Conservation (phyloP, 139 green algal genomes). For the Chlorella sp. region DNA sequence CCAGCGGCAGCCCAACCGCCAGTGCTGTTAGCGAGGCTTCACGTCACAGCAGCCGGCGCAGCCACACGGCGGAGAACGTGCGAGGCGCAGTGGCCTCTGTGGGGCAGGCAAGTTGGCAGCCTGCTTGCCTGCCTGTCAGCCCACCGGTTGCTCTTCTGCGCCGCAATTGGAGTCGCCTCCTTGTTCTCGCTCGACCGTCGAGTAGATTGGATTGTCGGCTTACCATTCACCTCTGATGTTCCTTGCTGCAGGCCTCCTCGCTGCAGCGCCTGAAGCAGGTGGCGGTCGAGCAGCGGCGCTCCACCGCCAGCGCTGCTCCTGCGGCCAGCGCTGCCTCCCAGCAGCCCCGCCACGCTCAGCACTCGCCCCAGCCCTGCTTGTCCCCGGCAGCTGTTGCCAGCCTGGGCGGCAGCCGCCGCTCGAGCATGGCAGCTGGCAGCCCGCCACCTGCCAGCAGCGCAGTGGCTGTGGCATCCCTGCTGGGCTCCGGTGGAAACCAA, state of each 20-base stretch:
- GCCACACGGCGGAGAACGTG: too few relatives aligned
- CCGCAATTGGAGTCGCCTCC: too few relatives aligned
- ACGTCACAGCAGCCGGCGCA: too few relatives aligned
- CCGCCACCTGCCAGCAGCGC: neutral
- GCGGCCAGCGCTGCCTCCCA: neutral
- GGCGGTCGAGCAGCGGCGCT: neutral
- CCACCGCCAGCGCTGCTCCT: neutral
- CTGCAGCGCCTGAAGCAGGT: neutral
- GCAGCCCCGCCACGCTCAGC: neutral
- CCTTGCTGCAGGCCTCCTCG: neutral
- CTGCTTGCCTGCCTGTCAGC: too few relatives aligned
- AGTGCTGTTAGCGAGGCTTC: too few relatives aligned
- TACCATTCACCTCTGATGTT: neutral
- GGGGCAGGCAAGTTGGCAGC: too few relatives aligned
- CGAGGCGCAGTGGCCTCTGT: too few relatives aligned
- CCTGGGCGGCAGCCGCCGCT: constrained; percentile 15
- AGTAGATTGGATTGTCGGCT: too few relatives aligned
- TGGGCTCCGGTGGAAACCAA: neutral
- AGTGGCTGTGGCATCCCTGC: neutral
- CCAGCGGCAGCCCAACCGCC: too few relatives aligned
- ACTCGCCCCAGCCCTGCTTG: constrained; percentile 20
- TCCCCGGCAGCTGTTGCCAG: neutral
- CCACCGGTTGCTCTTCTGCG: too few relatives aligned
- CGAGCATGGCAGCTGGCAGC: too few relatives aligned
- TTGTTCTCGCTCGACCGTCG: too few relatives aligned